Base-by-base conservation (phyloP, 2,329 filamentous ascomycete genomes). In the Colletotrichum sp. region DNA sequence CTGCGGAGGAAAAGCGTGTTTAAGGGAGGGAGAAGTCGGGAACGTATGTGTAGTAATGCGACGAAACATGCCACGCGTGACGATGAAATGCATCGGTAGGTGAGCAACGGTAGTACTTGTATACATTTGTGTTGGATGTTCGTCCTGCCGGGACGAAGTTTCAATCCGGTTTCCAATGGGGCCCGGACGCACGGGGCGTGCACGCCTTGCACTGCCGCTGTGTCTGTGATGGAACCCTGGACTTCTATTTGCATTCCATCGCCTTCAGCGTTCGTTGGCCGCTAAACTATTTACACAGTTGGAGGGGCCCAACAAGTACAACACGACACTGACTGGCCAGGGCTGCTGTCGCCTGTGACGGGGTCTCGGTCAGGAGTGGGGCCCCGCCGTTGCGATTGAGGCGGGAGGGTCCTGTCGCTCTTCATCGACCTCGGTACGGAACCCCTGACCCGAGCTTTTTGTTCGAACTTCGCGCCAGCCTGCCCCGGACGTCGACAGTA, bases 161-260 rank as follows among this genome's bases (percentile, higher is more conserved):
- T 76, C 74, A 74, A 76, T 76, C 74, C 61, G 65, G 73, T 74
- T 74, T 76, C 71, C 43, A 74, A 69, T 65, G 48, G 72, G 48
- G 62, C 65, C 59, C 32, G 48, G 56, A 63, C 72, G 69, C 72
- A 61, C 30, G 30, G 59, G 67, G 64, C 67, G 71, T 38, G 71
- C 71, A 74, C 58, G 28, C 16, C 71, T 13, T 55, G 71, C 66
- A 70, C 59, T 62, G 59, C 59, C 59, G n/a, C 43, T 9, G 43
- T 48, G 4, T 26, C 55, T 58, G 55, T 30, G 55, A 58, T 30
- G 24, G 24, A 26, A 26, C 55, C 55, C 55, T 48, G 10, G 43
- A 48, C 43, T 48, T 48, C 43, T 48, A 48, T 48, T 48, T 48
- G 43, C 43, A 48, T 48, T 48, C 43, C n/a, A 48, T 48, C 2